Evolutionary conservation across 768 basidiomycete genomes (phyloP).

Genomic region (Tylopilus sp.): DNA sequence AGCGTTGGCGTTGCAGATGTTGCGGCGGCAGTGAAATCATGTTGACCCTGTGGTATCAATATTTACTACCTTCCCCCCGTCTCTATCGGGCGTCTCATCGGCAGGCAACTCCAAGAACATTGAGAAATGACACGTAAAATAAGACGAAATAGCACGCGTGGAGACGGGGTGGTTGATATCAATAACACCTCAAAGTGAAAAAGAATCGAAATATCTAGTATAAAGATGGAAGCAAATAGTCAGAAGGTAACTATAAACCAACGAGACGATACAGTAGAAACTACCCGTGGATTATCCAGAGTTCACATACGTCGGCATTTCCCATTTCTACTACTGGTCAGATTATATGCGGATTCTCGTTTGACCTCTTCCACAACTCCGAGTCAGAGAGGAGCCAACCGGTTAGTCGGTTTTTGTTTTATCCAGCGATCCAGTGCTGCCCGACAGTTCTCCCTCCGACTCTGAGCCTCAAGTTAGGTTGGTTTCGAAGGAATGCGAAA

Average conservation of each 20-base stretch:
- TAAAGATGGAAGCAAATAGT: slow-evolving; percentile 39
- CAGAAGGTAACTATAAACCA: slow-evolving; percentile 33
- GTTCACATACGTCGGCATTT: slow-evolving; percentile 60
- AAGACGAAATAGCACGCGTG: slow-evolving; percentile 35
- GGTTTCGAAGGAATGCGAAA: slow-evolving; percentile 65
- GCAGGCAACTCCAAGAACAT: slow-evolving; percentile 62
- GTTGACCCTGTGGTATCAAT: slow-evolving; percentile 1
- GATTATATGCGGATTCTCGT: slow-evolving; percentile 69
- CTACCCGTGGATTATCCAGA: slow-evolving; percentile 69
- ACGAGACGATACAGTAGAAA: slow-evolving; percentile 41
- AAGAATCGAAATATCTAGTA: slow-evolving; percentile 39
- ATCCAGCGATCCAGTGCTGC: slow-evolving; percentile 42
- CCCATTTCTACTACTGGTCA: slow-evolving; percentile 64
- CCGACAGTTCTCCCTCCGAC: slow-evolving; percentile 54
- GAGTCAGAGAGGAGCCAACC: slow-evolving; percentile 50
- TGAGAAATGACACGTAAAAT: slow-evolving; percentile 43
- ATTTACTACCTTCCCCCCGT: no score
- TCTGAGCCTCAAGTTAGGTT: slow-evolving; percentile 76
- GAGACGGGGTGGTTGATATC: slow-evolving; percentile 20
- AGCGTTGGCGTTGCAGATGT: slow-evolving; percentile 59
- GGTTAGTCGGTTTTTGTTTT: slow-evolving; percentile 54
- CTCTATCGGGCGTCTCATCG: no score
- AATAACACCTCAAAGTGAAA: slow-evolving; percentile 25
- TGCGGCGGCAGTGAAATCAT: slow-evolving; percentile 35
- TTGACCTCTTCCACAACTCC: slow-evolving; percentile 69